Evolutionary conservation across 2,329 filamentous ascomycete genomes (phyloP).

Genomic region (Chrysosphaeria jannelii): DNA sequence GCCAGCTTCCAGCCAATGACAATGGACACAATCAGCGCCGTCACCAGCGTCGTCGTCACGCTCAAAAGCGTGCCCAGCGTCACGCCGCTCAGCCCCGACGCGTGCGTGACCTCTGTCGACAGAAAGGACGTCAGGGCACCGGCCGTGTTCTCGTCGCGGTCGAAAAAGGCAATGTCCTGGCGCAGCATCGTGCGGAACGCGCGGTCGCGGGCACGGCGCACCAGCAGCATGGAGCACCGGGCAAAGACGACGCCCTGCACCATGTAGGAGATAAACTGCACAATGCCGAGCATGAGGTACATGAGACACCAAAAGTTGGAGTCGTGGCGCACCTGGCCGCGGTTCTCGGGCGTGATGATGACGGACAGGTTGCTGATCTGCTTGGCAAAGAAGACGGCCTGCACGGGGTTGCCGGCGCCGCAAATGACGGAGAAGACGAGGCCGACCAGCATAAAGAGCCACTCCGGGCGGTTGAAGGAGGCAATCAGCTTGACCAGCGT

Average conservation of each 20-base stretch:
- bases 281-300: conserved; percentile 59
- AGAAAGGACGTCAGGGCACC: conserved; percentile 72
- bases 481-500: conserved; percentile 51
- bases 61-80: conserved; percentile 69
- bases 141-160: conserved; percentile 63
- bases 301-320: conserved; percentile 70
- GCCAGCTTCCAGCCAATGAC: conserved; percentile 14
- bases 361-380: conserved; percentile 30
- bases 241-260: conserved; percentile 49
- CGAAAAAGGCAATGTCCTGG: conserved; percentile 82
- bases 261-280: conserved; percentile 37
- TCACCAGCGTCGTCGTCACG: conserved; percentile 49
- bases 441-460: conserved; percentile 39
- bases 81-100: conserved; percentile 63
- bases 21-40: conserved; percentile 25
- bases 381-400: conserved; percentile 65
- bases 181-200: conserved; percentile 72
- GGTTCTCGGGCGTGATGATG: conserved; percentile 13
- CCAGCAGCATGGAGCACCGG: conserved; percentile 57
- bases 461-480: conserved; percentile 49
- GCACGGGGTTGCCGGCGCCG: conserved; percentile 36
- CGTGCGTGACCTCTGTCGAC: conserved; percentile 65
- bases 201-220: conserved; percentile 52
- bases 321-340: conserved; percentile 28
- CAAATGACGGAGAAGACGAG: conserved; percentile 46